Evolutionary conservation across 768 basidiomycete genomes (phyloP), one percentile per base, ranked within the genome.

Genomic region (Mycena rosella): DNA sequence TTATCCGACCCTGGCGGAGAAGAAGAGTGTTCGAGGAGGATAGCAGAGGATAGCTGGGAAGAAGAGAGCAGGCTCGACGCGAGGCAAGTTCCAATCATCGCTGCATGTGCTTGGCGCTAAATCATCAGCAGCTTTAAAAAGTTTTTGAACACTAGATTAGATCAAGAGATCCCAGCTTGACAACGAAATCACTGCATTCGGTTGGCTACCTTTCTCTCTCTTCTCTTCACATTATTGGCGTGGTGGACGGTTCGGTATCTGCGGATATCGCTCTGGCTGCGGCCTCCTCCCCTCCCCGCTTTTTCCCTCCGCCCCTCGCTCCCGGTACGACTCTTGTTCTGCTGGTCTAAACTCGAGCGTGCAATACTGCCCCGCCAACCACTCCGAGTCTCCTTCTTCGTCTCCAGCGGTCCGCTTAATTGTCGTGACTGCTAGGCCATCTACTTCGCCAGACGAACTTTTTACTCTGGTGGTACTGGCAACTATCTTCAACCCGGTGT

Each of bases 381-480:
- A 17, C n/a, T n/a, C 36, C 42, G 20, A 3, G 15, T 5, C 56
- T 14, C 36, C 42, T 48, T 32, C 38, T 61, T 53, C 57, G 51
- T 48, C 59, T 56, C 32, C 54, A 22, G 66, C 49, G 70, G 70
- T 71, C 70, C 70, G 54, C 70, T 71, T 71, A 54, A 71, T 32
- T 71, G 70, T 58, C 63, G 70, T 44, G 70, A 71, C 70, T 71
- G 70, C 63, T 36, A 3, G 15, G 30, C 45, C 57, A 54, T n/a
- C 49, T 27, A 20, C 42, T 56, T 71, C 70, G 65, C 69, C 47
- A 70, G 29, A 52, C 65, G 69, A 70, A n/a, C 26, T 32, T 59
- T 42, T 58, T 55, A 30, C 48, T 61, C 44, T 60, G 60, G 60
- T 62, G 66, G 66, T 68, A 56, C 67, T 63, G 67, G 67, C 62